Evolutionary conservation across 2,329 filamentous ascomycete genomes (phyloP), one percentile per base, ranked within the genome.

Genomic region (Colletotrichum sp.): DNA sequence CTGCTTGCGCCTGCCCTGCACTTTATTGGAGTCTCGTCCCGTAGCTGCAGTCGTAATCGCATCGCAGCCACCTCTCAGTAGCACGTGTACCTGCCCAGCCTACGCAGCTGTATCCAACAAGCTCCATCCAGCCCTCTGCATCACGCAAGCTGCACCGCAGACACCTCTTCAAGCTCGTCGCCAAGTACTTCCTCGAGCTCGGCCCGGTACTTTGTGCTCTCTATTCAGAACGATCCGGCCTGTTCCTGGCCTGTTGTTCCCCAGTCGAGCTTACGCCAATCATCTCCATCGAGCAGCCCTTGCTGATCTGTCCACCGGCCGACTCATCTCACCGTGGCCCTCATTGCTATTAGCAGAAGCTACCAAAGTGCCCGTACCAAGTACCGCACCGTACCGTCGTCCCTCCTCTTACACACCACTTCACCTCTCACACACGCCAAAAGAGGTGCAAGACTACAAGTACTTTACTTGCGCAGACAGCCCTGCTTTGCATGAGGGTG

Each of bases 31-130:
- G 60, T 52, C n/a, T 32, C 48, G 30, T 68, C 30, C 13, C 43
- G 43, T 68, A 68, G 48, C 70, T 32, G 73, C 73, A 68, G 58
- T 75, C 73, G 56, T 68, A 68, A 73, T 75, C 73, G 64, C 70
- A 18, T 24, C 26, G 38, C 66, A 34, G 62, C 30, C 56, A 67
- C 36, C 43, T 56, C 16, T 18, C 43, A n/a, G 16, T 32, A 60
- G 28, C 32, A 52, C 62, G 38, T 32, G 62, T 66, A 66, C 62
- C 61, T 66, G 38, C 62, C 62, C 62, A 18, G 38, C 62, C 36
- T 28, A 16, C 36, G 15, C 62, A 13, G 38, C 62, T 30, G 36
- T 60, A 69, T 61, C 34, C 34, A 21, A 43, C 18, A 32, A 62
- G 13, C 55, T 69, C 56, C 67, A 8, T 43, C 36, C 36, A n/a